phyloP scores from a whole-genome alignment of 106 monocot genomes.

The Allium fistulosum region DNA sequence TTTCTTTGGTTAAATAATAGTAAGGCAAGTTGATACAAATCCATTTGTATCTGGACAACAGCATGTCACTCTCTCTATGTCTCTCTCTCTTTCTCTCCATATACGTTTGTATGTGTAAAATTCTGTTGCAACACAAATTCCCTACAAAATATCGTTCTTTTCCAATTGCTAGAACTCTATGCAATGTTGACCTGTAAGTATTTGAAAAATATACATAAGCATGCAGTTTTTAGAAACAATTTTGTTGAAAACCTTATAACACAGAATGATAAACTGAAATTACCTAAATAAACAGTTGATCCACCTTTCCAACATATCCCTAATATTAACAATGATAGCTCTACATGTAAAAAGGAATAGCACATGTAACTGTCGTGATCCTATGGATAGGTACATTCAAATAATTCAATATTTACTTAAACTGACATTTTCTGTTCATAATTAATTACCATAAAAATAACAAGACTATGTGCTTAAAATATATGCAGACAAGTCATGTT shows the following conservation, averaged over 20 bases:
- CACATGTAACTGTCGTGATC: not conserved
- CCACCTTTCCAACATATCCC: conserved; percentile 93
- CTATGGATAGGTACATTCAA: too few species aligned
- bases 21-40: too few species aligned
- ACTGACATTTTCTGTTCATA: too few species aligned
- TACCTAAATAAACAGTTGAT: conserved; percentile 80
- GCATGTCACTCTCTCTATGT: too few species aligned
- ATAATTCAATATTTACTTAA: too few species aligned
- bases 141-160: conserved; percentile 78
- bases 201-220: conserved; percentile 2
- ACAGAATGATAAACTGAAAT: not conserved
- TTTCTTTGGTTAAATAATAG: too few species aligned
- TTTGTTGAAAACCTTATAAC: not conserved
- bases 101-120: not conserved
- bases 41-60: too few species aligned
- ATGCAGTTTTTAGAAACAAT: not conserved
- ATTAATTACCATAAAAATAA: too few species aligned
- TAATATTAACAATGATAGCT: conserved; percentile 75
- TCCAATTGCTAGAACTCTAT: conserved; percentile 51
- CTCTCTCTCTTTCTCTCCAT: too few species aligned
- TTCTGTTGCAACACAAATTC: too few species aligned
- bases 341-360: conserved; percentile 12
- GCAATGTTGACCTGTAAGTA: conserved; percentile 73
- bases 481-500: too few species aligned
- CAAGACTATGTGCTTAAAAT: too few species aligned